A percentile compares a stretch with the other conserved stretches of the same genome.
phyloP scores from a whole-genome alignment of 371 early-diverging fungal genomes.

The Actinomucor elegans region DNA sequence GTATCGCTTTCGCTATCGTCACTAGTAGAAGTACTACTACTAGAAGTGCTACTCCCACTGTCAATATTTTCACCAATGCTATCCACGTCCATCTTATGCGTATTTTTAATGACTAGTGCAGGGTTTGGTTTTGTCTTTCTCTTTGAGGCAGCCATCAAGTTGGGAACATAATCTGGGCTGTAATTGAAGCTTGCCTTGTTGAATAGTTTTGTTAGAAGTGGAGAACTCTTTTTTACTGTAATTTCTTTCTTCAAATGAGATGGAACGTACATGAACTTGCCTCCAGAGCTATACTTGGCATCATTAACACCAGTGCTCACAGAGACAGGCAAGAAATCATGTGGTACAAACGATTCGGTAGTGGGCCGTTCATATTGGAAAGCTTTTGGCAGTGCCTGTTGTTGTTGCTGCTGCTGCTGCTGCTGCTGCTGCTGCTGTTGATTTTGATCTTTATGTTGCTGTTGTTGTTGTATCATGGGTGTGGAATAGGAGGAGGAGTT shows the following conservation, averaged over 20 bases:
- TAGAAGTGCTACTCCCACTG: neutral
- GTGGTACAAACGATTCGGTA: conserved; percentile 18
- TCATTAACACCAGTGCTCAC: conserved; percentile 29
- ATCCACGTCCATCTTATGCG: neutral
- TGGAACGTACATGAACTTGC: conserved; percentile 36
- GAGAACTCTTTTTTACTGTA: neutral
- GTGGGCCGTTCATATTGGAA: neutral
- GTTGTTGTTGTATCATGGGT: too few species aligned
- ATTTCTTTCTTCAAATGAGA: neutral
- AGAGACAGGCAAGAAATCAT: conserved; percentile 33
- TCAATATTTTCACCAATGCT: neutral
- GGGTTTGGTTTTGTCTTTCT: neutral
- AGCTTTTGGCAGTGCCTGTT: neutral
- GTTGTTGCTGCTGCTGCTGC: neutral
- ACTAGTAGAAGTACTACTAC: neutral
- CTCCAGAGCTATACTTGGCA: conserved; percentile 41
- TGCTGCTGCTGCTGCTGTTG: neutral
- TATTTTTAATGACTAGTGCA: too few species aligned
- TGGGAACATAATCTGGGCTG: conserved; percentile 8
- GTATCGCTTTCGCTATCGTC: neutral
- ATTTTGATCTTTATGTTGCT: too few species aligned
- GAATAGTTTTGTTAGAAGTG: too few species aligned
- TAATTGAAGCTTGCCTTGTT: too few species aligned
- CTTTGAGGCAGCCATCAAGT: neutral
- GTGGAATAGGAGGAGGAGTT: too few species aligned